phyloP scores from a whole-genome alignment of 306 rosid species.

The Aeschynomene evenia region DNA sequence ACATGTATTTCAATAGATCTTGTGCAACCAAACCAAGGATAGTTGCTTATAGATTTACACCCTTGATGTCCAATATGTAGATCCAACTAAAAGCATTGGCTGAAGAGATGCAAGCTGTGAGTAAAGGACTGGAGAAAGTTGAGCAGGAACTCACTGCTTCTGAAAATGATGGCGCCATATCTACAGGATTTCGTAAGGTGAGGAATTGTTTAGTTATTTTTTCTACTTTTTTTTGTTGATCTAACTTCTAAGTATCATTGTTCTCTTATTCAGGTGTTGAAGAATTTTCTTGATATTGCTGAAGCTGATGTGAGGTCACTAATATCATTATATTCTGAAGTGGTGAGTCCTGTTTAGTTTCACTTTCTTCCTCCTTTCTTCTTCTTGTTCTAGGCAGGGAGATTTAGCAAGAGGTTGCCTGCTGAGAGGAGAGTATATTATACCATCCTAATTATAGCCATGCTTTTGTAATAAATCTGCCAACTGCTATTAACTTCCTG shows the following conservation, averaged over 20 bases:
- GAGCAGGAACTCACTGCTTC: constrained; percentile 93
- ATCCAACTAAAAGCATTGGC: constrained; percentile 96
- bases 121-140: constrained; percentile 96
- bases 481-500: constrained; percentile 20
- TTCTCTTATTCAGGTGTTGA: constrained; percentile 71
- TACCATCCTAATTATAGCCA: neutral
- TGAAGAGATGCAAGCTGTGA: constrained; percentile 99
- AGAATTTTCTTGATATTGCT: constrained; percentile 80
- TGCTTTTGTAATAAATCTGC: constrained; percentile 7
- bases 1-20: neutral
- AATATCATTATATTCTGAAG: constrained; percentile 90
- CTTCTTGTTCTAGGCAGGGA: constrained; percentile 6
- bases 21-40: neutral
- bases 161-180: constrained; percentile 81
- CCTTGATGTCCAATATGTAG: constrained; percentile 43
- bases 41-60: constrained; percentile 13
- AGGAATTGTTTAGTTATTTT: neutral
- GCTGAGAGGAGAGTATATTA: neutral
- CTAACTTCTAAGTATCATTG: neutral
- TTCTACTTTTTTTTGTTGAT: too few species aligned
- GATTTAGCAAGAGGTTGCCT: neutral
- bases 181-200: constrained; percentile 84
- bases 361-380: neutral
- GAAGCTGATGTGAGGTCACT: constrained; percentile 98
- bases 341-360: constrained; percentile 56